Conservation (phyloP, 306 rosid genomes). For the Astragalus glycyphyllos region DNA sequence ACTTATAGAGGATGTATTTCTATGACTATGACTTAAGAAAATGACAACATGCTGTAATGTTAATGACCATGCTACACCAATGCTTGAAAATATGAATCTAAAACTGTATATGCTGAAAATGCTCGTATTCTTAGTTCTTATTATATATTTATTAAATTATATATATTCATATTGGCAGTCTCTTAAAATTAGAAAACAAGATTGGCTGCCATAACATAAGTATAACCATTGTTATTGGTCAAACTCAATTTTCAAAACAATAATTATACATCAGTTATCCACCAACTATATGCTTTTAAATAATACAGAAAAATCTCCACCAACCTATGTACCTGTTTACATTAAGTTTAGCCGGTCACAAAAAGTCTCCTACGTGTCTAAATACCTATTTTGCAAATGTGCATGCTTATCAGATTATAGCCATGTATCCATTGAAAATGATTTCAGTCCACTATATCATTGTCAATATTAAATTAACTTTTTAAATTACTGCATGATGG, state of each 20-base stretch:
- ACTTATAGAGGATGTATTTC: too few relatives aligned
- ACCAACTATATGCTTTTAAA: background rate
- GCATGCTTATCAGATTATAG: constrained; percentile 34
- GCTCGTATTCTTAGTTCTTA: too few relatives aligned
- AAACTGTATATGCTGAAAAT: too few relatives aligned
- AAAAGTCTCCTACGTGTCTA: constrained; percentile 42
- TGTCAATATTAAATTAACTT: constrained; percentile 15
- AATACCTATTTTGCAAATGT: constrained; percentile 27
- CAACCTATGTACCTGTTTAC: constrained; percentile 13
- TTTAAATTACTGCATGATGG: background rate
- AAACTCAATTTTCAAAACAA: background rate
- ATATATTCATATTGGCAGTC: background rate
- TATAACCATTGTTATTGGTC: background rate
- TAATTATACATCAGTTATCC: background rate
- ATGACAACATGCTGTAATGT: background rate
- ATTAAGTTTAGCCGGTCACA: constrained; percentile 30
- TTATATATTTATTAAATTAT: too few relatives aligned
- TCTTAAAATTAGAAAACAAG: background rate
- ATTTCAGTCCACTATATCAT: background rate
- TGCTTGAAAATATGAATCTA: too few relatives aligned
- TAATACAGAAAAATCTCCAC: background rate
- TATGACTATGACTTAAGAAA: background rate
- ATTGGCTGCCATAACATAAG: background rate
- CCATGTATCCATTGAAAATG: constrained; percentile 2
- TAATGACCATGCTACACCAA: too few relatives aligned